Base-by-base conservation (phyloP, 805 yeast genomes). In the Metschnikowia santaceciliae region DNA sequence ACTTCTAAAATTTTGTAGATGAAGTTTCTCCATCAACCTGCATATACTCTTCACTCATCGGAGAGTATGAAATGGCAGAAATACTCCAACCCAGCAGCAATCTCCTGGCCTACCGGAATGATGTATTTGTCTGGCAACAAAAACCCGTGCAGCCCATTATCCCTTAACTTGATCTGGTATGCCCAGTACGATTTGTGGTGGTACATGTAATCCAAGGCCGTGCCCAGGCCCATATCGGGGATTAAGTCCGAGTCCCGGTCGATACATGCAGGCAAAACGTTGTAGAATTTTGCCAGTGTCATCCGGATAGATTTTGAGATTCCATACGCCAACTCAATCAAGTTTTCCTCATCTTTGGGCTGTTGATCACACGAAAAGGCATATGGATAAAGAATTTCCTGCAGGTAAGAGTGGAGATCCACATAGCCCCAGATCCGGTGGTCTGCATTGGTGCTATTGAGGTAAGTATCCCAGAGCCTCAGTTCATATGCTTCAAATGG, bases 361-460 rank as follows among this genome's bases (percentile, higher is more conserved):
- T 74, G 66, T 32, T 81, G 81, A 30, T 76, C 78, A 66, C 96
- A 89, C 1, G 91, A 82, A 62, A 77, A 89, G 0, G 94, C 92
- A 62, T 86, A 89, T 1, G 96, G 96, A 63, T 83, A 87, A 26
- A 89, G 70, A 30, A 90, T 79, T 58, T 88, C 92, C 65, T 89
- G 92, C 1, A 96, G 81, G 64, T 90, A 90, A 1, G 96, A 86
- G 63, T 88, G 96, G 57, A 88, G 76, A 65, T 90, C 96, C 38
- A 90, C 70, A 63, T 82, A 90, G 0, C 96, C 96, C 63, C 80
- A 79, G 34, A 88, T 79, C 36, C 79, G 76, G 61, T 85, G 87
- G 53, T 79, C 75, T 32, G 68, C 67, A 52, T 74, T 77, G 36
- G 84, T 80, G 45, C 54, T 50, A 54, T 70, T 70, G 54, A 74